Evolutionary conservation across 257 asterid genomes (phyloP).

Genomic region (Leonotis leonurus): DNA sequence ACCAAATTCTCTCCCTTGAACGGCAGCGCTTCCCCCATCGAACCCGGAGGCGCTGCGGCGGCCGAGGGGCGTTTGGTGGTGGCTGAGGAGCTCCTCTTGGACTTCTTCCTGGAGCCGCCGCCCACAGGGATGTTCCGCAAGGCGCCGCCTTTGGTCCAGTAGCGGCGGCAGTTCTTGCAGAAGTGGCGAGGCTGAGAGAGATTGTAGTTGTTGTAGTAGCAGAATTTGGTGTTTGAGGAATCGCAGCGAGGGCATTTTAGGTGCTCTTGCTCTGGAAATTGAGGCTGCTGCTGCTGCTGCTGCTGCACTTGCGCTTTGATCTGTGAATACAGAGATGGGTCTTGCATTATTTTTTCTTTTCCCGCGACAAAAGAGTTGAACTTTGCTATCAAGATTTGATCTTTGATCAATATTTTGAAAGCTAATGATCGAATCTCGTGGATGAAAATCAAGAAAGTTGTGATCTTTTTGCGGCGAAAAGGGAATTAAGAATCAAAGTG

Average conservation of each 20-base stretch:
- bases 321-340: constrained; percentile 63
- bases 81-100: constrained; percentile 53
- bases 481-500: not conserved
- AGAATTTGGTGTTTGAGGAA: constrained; percentile 77
- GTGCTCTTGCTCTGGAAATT: constrained; percentile 77
- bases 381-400: constrained; percentile 5
- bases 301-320: constrained; percentile 35
- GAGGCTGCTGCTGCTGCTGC: too few relatives aligned
- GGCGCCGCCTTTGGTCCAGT: constrained; percentile 98
- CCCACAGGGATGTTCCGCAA: constrained; percentile 88
- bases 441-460: too few relatives aligned
- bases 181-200: constrained; percentile 97
- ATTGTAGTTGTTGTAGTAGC: constrained; percentile 89
- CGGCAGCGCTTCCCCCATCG: constrained; percentile 30
- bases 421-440: too few relatives aligned
- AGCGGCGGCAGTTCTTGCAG: constrained; percentile 74
- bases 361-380: too few relatives aligned
- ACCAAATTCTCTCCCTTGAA: constrained; percentile 26
- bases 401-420: not conserved
- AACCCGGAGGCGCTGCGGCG: too few relatives aligned
- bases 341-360: too few relatives aligned
- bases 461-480: constrained; percentile 11
- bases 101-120: constrained; percentile 71
- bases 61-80: constrained; percentile 24
- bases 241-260: constrained; percentile 84